Evolutionary conservation across 139 green algal genomes (phyloP).

Genomic region (Nannochloris sp.): DNA sequence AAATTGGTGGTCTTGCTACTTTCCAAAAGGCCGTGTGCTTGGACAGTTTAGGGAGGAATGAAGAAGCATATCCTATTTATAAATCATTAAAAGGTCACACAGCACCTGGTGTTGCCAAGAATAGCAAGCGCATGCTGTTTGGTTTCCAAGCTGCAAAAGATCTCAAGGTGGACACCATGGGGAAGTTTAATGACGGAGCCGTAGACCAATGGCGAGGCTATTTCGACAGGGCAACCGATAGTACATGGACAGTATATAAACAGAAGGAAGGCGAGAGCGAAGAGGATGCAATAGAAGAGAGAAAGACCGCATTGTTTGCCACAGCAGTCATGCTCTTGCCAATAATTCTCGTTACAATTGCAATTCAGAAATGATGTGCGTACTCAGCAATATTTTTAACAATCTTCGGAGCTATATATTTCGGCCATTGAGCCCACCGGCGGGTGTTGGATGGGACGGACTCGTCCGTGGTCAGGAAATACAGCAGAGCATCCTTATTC

Average conservation of each 20-base stretch:
- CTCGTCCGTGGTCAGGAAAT: conserved; percentile 10
- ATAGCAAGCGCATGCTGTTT: conserved; percentile 69
- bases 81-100: conserved; percentile 43
- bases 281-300: conserved; percentile 11
- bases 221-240: conserved; percentile 19
- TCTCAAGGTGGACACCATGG: conserved; percentile 39
- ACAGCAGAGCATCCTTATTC: conserved; percentile 1
- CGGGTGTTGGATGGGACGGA: conserved; percentile 29
- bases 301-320: conserved; percentile 6
- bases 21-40: conserved; percentile 76
- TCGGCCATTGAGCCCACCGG: conserved; percentile 34
- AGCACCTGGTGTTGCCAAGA: conserved; percentile 37
- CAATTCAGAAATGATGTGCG: conserved; percentile 10
- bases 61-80: conserved; percentile 60
- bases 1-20: conserved; percentile 51
- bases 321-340: conserved; percentile 21
- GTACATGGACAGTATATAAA: conserved; percentile 11
- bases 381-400: conserved; percentile 8
- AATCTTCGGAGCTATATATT: conserved; percentile 24
- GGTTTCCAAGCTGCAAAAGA: conserved; percentile 55
- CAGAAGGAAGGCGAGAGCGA: conserved; percentile 3
- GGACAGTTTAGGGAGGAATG: conserved; percentile 56
- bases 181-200: conserved; percentile 9
- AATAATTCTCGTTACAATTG: conserved; percentile 10
- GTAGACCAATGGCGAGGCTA: conserved; percentile 20